phyloP scores from a whole-genome alignment of 805 yeast species.

The Tetrapisispora pingtungensis region DNA sequence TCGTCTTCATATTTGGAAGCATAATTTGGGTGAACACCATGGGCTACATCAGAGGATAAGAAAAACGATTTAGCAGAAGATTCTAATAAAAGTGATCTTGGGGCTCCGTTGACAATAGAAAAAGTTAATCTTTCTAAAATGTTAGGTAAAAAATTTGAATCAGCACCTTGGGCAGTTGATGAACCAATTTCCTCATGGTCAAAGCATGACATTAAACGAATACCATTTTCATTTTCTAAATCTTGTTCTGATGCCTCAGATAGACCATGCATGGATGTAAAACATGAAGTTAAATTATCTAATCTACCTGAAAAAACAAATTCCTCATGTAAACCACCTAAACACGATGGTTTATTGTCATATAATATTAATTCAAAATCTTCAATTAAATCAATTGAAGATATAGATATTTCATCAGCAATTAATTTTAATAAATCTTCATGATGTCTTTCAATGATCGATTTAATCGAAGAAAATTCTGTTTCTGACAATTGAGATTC shows the following conservation, averaged over 20 bases:
- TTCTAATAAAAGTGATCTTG: constrained; percentile 37
- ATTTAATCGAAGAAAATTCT: constrained; percentile 40
- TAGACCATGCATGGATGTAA: constrained; percentile 64
- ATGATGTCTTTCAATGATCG: constrained; percentile 67
- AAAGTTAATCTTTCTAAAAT: constrained; percentile 58
- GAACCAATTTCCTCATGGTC: constrained; percentile 98
- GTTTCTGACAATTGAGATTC: constrained; percentile 13
- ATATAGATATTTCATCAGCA: constrained; percentile 52
- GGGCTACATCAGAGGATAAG: constrained; percentile 92
- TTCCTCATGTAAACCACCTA: constrained; percentile 88
- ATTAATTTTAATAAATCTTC: constrained; percentile 56
- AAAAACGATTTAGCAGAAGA: constrained; percentile 72
- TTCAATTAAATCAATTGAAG: constrained; percentile 47
- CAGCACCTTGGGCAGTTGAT: constrained; percentile 91
- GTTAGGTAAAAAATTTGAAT: constrained; percentile 80
- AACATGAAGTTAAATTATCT: constrained; percentile 86
- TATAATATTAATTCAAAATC: constrained; percentile 83
- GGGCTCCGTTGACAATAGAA: constrained; percentile 20
- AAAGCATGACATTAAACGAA: constrained; percentile 70
- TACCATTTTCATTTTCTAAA: constrained; percentile 42
- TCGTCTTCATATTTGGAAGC: constrained; percentile 59
- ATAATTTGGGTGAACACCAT: constrained; percentile 94
- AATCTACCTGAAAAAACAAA: constrained; percentile 85
- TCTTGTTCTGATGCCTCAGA: constrained; percentile 39
- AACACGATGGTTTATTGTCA: constrained; percentile 71